Conservation (phyloP, 345 rosid genomes). For the Salix exigua region DNA sequence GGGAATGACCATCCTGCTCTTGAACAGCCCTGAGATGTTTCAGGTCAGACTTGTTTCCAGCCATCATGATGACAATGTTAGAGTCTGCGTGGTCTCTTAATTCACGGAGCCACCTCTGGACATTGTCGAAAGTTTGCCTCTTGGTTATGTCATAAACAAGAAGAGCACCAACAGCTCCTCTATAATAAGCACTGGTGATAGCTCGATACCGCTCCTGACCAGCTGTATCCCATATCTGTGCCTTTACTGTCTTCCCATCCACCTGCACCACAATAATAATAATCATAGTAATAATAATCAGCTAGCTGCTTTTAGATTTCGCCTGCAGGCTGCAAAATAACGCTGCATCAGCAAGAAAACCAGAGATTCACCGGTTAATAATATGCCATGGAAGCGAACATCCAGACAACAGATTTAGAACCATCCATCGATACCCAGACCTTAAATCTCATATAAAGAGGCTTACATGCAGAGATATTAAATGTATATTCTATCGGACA, state of each 20-base stretch:
- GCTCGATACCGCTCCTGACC: background rate
- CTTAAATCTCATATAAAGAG: background rate
- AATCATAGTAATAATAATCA: background rate
- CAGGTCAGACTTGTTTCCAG: background rate
- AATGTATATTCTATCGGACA: background rate
- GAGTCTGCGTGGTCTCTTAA: background rate
- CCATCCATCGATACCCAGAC: too few species aligned
- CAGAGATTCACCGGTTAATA: background rate
- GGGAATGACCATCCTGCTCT: background rate
- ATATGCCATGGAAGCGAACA: background rate
- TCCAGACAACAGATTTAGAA: background rate
- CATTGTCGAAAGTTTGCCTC: background rate
- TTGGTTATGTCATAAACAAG: background rate
- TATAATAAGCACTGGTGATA: background rate
- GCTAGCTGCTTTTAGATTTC: background rate
- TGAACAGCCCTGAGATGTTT: background rate
- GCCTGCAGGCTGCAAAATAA: too few species aligned
- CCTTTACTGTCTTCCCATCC: background rate
- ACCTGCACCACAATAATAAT: background rate
- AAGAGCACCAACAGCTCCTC: background rate
- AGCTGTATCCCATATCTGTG: background rate
- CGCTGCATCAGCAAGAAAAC: too few species aligned
- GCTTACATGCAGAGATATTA: background rate
- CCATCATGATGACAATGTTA: background rate
- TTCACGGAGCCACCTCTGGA: background rate